Percentiles rank a stretch among this genome's conserved stretches.
These are phyloP conservation scores for Iberis pinnata DNA, from an alignment of 345 rosid species.

Conservation along the genomic window DNA sequence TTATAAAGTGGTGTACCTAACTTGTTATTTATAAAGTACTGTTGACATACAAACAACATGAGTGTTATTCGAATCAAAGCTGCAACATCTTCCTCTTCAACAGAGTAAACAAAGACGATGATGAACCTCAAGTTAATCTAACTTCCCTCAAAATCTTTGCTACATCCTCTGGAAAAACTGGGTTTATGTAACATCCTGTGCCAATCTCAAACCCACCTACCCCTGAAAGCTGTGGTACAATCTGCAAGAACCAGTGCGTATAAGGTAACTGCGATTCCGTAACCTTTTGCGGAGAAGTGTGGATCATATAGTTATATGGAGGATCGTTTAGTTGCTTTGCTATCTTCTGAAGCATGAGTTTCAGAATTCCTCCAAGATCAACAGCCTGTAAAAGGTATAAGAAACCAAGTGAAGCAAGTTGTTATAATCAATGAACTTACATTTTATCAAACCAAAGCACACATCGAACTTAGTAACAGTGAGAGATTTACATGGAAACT, in stretches of 20 bases:
- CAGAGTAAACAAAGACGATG: no score
- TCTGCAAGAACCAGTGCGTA: conserved; percentile 73
- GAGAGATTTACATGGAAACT: conserved; percentile 44
- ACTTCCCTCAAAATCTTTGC: conserved; percentile 67
- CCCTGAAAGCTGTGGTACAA: conserved; percentile 58
- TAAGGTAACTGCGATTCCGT: conserved; percentile 37
- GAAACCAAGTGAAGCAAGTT: conserved; percentile 1
- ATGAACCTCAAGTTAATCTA: conserved; percentile 30
- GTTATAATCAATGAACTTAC: conserved; percentile 1
- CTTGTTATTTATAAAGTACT: no score
- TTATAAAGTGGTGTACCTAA: no score
- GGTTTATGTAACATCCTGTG: conserved; percentile 77
- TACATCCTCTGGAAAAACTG: conserved; percentile 82
- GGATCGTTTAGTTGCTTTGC: conserved; percentile 53
- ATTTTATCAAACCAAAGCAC: not conserved
- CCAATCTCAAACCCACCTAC: conserved; percentile 83
- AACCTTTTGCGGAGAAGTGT: conserved; percentile 55
- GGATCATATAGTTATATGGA: conserved; percentile 83
- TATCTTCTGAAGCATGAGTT: conserved; percentile 64
- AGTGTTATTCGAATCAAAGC: no score
- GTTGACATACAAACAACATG: no score
- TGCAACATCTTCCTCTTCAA: no score
- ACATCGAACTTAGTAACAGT: not conserved
- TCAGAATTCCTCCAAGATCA: conserved; percentile 66
- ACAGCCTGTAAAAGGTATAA: conserved; percentile 46